These are phyloP conservation scores for Sphagnum magellanicum DNA, from an alignment of 228 moss, liverwort and hornwort species.

Conservation along the genomic window DNA sequence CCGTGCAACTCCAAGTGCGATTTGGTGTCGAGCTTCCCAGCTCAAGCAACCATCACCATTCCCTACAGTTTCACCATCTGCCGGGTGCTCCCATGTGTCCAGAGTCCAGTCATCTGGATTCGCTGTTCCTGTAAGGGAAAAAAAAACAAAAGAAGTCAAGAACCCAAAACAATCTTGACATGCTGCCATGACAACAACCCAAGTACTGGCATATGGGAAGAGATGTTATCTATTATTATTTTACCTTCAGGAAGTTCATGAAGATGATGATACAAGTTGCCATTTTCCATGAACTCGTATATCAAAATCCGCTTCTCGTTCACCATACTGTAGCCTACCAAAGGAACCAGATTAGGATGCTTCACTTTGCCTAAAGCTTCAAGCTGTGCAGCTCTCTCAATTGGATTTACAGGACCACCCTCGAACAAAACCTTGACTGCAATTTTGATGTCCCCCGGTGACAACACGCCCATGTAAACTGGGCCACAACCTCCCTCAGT, in stretches of 20 bases:
- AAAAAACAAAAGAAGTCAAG: too few relatives aligned
- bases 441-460: constrained; percentile 44
- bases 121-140: constrained; percentile 18
- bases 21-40: constrained; percentile 59
- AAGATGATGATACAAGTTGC: constrained; percentile 47
- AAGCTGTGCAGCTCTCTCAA: constrained; percentile 52
- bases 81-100: constrained; percentile 68
- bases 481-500: constrained; percentile 63
- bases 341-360: constrained; percentile 62
- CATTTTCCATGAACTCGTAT: constrained; percentile 79
- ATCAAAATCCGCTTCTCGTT: constrained; percentile 56
- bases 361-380: constrained; percentile 58
- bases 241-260: constrained; percentile 63
- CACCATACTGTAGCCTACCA: constrained; percentile 72
- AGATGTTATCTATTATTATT: background rate
- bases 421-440: constrained; percentile 78
- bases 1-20: constrained; percentile 66
- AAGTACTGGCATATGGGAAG: background rate
- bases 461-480: constrained; percentile 52
- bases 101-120: constrained; percentile 78
- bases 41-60: constrained; percentile 28
- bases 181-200: too few relatives aligned
- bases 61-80: constrained; percentile 21
- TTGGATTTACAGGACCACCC: constrained; percentile 41
- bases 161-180: too few relatives aligned